Evolutionary conservation across 371 early-diverging fungal genomes (phyloP), one percentile per base, ranked within the genome.

Genomic region (Mortierella sp.): DNA sequence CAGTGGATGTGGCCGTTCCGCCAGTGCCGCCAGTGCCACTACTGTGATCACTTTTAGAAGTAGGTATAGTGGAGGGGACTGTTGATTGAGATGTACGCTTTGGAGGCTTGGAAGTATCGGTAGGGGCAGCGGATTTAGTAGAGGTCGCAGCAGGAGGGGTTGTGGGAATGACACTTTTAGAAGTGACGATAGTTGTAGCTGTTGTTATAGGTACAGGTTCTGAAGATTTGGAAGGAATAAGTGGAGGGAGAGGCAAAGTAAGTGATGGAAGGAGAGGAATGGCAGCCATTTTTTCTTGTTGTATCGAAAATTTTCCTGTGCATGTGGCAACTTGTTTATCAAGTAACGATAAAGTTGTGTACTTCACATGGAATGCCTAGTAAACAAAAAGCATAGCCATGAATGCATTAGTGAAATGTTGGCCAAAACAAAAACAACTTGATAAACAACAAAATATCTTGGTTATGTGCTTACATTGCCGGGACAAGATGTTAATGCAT

Each of bases 381-480:
- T 9, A 22, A 17, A 6, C 17, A 51, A 22, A 9, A 7, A 13
- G 26, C 26, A 31, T 15, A 29, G 26, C 32, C 8, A 26, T 35
- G 6, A n/a, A 40, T n/a, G n/a, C n/a, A 58, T 12, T 23, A 54
- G 7, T 1, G n/a, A 51, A 34, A 61, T 1, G 61, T 22, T 10
- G n/a, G 15, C 12, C 32, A 62, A 37, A 31, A 43, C 2, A 9
- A 23, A 7, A 19, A 13, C 60, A 37, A 37, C 28, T 42, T 40
- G 43, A n/a, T 28, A 23, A 56, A 56, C 28, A 8, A 13, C 23
- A 29, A 28, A 65, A n/a, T n/a, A n/a, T n/a, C n/a, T n/a, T n/a
- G n/a, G n/a, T n/a, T n/a, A n/a, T n/a, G 9, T 32, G 26, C 49
- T 69, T 67, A 75, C 75, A 64, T 75, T 75, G 56, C 22, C 53